phyloP scores from a whole-genome alignment of 495 filamentous ascomycete genomes.

The Aspergillus kassunensis region DNA sequence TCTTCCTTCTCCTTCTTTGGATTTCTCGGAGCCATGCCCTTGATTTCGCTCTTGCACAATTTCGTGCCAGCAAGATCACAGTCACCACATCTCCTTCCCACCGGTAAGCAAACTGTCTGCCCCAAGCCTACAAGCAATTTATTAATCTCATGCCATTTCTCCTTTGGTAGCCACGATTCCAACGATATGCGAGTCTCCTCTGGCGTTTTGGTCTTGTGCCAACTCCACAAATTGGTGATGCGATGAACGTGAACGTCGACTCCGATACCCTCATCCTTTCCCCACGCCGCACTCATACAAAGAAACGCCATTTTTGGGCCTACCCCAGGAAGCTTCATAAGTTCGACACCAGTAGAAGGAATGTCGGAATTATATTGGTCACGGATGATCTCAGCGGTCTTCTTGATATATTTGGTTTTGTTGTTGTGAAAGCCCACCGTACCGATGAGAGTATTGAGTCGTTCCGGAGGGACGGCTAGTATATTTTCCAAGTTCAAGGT shows the following conservation, averaged over 20 bases:
- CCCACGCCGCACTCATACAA: constrained; percentile 72
- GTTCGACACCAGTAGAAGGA: constrained; percentile 70
- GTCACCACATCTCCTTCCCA: constrained; percentile 75
- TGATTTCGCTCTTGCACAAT: constrained; percentile 68
- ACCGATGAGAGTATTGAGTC: constrained; percentile 74
- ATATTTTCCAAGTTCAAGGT: constrained; percentile 74
- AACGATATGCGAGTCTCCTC: constrained; percentile 79
- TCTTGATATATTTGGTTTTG: constrained; percentile 88
- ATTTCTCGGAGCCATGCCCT: constrained; percentile 30
- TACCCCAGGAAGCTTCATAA: constrained; percentile 82
- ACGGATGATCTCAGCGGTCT: constrained; percentile 65
- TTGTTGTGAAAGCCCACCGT: constrained; percentile 94
- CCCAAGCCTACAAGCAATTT: constrained; percentile 87
- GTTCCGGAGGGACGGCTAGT: constrained; percentile 62
- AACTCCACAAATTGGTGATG: constrained; percentile 95
- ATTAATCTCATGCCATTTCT: constrained; percentile 94
- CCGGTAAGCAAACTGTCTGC: constrained; percentile 80
- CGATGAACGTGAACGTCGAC: constrained; percentile 74
- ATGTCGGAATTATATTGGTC: constrained; percentile 74
- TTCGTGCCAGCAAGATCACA: constrained; percentile 71
- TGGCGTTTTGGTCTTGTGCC: constrained; percentile 78
- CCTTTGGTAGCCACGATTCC: constrained; percentile 78
- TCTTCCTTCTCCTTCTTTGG: constrained; percentile 41
- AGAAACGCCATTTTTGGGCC: constrained; percentile 98
- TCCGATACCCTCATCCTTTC: constrained; percentile 57